phyloP scores from a whole-genome alignment of 768 basidiomycete genomes.

The Cystobasidiopsis lactophilus region DNA sequence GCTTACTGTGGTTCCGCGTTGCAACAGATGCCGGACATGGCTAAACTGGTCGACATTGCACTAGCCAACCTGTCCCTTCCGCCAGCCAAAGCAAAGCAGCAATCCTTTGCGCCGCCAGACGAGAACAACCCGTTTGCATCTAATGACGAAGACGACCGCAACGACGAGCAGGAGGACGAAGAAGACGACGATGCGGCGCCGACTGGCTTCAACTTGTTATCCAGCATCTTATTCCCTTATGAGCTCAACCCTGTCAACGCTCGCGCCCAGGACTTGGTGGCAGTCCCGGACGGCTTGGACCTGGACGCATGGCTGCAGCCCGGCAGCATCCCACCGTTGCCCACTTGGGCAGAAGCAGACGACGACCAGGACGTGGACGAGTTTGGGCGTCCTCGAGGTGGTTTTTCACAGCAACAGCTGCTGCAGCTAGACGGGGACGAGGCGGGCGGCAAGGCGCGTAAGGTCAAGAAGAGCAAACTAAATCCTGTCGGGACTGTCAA shows the following conservation, averaged over 20 bases:
- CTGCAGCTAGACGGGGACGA: slow-evolving; percentile 3
- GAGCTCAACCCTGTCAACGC: slow-evolving; percentile 67
- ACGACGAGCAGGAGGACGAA: background rate
- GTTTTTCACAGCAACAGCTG: slow-evolving; percentile 19
- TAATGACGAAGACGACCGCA: no score
- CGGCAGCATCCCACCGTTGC: slow-evolving; percentile 16
- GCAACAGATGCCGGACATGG: background rate
- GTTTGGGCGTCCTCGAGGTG: slow-evolving; percentile 20
- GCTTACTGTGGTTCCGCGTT: no score
- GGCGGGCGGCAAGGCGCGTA: slow-evolving; percentile 11
- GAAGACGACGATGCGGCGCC: slow-evolving; percentile 34
- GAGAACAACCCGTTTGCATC: slow-evolving; percentile 9
- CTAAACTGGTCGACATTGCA: background rate
- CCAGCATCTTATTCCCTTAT: slow-evolving; percentile 50
- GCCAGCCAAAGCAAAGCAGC: no score
- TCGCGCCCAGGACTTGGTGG: slow-evolving; percentile 58
- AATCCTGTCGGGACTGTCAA: slow-evolving; percentile 15
- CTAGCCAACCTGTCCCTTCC: background rate
- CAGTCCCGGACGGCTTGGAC: slow-evolving; percentile 62
- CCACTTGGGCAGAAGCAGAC: slow-evolving; percentile 12
- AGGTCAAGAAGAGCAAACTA: slow-evolving; percentile 24
- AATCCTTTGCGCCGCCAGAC: no score
- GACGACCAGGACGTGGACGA: slow-evolving; percentile 22
- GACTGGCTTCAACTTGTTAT: slow-evolving; percentile 67
- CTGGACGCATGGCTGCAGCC: slow-evolving; percentile 68